Base-by-base conservation (phyloP, 176 grass and related monocot species). In the Oryza glaberrima region DNA sequence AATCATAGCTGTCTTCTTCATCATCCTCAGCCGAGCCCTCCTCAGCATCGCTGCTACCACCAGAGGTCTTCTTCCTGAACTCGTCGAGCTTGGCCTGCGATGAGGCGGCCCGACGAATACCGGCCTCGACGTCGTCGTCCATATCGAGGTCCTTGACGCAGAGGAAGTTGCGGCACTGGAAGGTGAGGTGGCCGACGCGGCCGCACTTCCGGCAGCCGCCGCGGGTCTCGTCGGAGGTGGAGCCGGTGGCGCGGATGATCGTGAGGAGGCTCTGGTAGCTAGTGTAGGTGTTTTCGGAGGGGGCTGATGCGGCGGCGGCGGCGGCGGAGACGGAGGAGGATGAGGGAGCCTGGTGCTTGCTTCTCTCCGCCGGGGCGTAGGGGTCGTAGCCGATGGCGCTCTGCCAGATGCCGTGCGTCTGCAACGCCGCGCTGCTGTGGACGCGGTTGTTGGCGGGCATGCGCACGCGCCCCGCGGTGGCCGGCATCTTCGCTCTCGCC, bases 401-500 rank as follows among this genome's bases (percentile, higher is more conserved):
- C 87, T 98, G 93, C 93, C 96, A 95, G 87, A 98, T 98, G 63
- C 93, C 93, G 74, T 98, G 93, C 11, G 96, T 98, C 58, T 98
- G 96, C 10, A 98, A 67, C 3, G 96, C 96, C 11, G 96, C 96
- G 83, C 96, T 98, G 83, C 96, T 98, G 85, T 98, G 96, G 52
- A 98, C 96, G 68, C 96, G 96, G 85, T 98, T 98, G 83, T 98
- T 95, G 63, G 96, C 96, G 17, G 93, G 93, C 96, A 98, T 98
- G 69, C 93, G 96, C 2, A 98, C 96, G 72, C 96, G 86, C n/a
- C 96, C 96, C 79, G 93, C 92, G 56, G 95, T 98, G 36, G 95
- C 95, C 82, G 95, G 95, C 95, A 98, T 98, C 79, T 81, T 93
- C 6, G 73, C 36, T 38, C 43, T 81, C 26, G 63, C 70, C 49